Evolutionary conservation across 2,329 filamentous ascomycete species (phyloP).

Genomic region (Simplicillium aogashimaense): DNA sequence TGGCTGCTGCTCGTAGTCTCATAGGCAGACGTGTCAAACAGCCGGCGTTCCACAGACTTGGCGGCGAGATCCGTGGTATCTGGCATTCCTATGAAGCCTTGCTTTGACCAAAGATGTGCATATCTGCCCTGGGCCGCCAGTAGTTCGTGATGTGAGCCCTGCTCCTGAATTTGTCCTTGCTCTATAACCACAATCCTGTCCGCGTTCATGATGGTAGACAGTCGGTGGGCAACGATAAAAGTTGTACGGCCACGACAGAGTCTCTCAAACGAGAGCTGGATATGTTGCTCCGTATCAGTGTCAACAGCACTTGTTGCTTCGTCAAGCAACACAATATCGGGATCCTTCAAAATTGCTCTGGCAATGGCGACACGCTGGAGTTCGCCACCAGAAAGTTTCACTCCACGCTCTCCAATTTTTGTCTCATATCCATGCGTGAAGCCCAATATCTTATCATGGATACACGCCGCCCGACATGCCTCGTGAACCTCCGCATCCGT

Average conservation of each 20-base stretch:
- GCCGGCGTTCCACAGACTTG: background rate
- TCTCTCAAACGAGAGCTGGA: conserved; percentile 49
- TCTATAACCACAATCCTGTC: conserved; percentile 58
- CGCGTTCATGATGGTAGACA: conserved; percentile 63
- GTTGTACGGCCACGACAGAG: conserved; percentile 54
- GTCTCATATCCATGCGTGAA: conserved; percentile 25
- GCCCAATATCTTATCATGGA: conserved; percentile 46
- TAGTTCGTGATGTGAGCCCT: conserved; percentile 50
- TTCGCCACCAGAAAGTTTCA: conserved; percentile 56
- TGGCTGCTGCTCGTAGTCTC: conserved; percentile 5
- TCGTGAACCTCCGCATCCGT: conserved; percentile 44
- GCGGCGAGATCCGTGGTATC: conserved; percentile 27
- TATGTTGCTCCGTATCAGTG: conserved; percentile 57
- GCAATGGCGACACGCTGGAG: conserved; percentile 59
- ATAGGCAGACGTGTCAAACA: background rate
- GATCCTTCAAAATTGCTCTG: conserved; percentile 62
- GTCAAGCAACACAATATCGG: conserved; percentile 67
- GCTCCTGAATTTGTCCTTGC: conserved; percentile 52
- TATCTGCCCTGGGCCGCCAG: conserved; percentile 51
- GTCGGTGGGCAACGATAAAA: conserved; percentile 57
- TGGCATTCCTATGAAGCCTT: conserved; percentile 35
- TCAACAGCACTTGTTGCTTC: conserved; percentile 73
- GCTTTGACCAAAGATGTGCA: conserved; percentile 54
- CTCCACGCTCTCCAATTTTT: conserved; percentile 12
- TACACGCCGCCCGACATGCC: conserved; percentile 44